Evolutionary conservation across 352 stramenopile species (phyloP).

Genomic region (Phytophthora nicotianae): DNA sequence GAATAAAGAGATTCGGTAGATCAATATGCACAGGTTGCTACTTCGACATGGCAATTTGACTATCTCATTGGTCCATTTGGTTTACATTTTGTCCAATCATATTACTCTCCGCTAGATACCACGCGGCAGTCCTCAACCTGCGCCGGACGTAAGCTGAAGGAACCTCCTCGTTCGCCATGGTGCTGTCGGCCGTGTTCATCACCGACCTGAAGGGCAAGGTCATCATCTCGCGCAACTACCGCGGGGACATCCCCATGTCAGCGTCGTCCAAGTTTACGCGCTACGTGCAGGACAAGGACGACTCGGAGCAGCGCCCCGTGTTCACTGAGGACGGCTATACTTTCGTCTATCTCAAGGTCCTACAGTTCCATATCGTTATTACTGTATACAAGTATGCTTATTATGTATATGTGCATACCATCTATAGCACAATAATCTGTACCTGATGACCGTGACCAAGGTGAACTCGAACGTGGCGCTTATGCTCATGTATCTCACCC

Average conservation of each 20-base stretch:
- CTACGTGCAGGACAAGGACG: slow-evolving; percentile 95
- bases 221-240: slow-evolving; percentile 99
- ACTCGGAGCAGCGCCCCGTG: slow-evolving; percentile 93
- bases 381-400: slow-evolving; percentile 22
- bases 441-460: slow-evolving; percentile 98
- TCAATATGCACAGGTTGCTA: slow-evolving; percentile 4
- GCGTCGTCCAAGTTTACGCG: slow-evolving; percentile 90
- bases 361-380: background rate
- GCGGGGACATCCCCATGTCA: slow-evolving; percentile 97
- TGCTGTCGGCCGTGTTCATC: slow-evolving; percentile 98
- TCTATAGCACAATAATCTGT: slow-evolving; percentile 97
- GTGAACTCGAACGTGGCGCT: slow-evolving; percentile 98
- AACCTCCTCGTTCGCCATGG: slow-evolving; percentile 74
- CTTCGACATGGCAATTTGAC: background rate
- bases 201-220: slow-evolving; percentile 99
- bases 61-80: slow-evolving; percentile 8
- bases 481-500: slow-evolving; percentile 95
- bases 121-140: slow-evolving; percentile 31
- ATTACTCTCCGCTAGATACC: slow-evolving; percentile 13
- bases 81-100: slow-evolving; percentile 12
- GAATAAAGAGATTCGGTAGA: background rate
- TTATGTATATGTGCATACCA: slow-evolving; percentile 4
- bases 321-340: slow-evolving; percentile 94
- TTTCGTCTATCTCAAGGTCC: slow-evolving; percentile 95
- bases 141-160: slow-evolving; percentile 4